These are phyloP conservation scores for Penicillium daleae DNA, from an alignment of 495 filamentous ascomycete species.

Conservation along the genomic window DNA sequence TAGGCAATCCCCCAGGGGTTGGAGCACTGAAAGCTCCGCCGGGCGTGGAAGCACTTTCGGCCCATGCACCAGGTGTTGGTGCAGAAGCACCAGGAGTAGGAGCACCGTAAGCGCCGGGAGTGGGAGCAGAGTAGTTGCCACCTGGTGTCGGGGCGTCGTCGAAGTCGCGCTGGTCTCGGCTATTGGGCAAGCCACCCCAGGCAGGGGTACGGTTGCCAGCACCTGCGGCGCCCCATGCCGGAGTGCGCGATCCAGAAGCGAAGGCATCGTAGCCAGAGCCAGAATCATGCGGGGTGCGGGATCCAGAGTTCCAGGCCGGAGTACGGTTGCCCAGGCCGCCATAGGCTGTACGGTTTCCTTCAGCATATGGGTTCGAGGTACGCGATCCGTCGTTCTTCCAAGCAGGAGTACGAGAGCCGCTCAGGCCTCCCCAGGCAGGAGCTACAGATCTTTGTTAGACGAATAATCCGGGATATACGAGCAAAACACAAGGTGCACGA, in stretches of 20 bases:
- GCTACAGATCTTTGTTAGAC: slow-evolving; percentile 39
- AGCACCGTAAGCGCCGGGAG: slow-evolving; percentile 56
- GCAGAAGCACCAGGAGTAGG: slow-evolving; percentile 76
- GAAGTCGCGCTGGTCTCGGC: slow-evolving; percentile 34
- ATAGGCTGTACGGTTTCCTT: slow-evolving; percentile 76
- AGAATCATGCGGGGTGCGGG: slow-evolving; percentile 72
- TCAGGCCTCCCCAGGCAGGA: slow-evolving; percentile 63
- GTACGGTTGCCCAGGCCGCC: slow-evolving; percentile 58
- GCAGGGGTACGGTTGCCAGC: slow-evolving; percentile 58
- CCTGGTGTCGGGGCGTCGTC: slow-evolving; percentile 81
- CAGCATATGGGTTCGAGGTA: slow-evolving; percentile 81
- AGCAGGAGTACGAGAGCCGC: slow-evolving; percentile 70
- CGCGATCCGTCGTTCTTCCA: slow-evolving; percentile 74
- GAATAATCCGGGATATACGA: slow-evolving; percentile 9
- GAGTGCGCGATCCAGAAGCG: slow-evolving; percentile 74
- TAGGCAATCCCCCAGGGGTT: slow-evolving; percentile 52
- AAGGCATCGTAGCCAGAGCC: slow-evolving; percentile 66
- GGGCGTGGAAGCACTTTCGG: slow-evolving; percentile 65
- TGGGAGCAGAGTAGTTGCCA: slow-evolving; percentile 58
- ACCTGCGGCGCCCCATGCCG: slow-evolving; percentile 59
- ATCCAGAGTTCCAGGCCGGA: slow-evolving; percentile 62
- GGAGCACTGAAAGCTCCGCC: slow-evolving; percentile 63
- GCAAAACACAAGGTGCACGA: neutral
- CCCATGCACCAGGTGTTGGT: slow-evolving; percentile 76
- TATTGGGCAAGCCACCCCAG: slow-evolving; percentile 38